phyloP scores from a whole-genome alignment of 306 rosid species.

The Carpinus viminea region DNA sequence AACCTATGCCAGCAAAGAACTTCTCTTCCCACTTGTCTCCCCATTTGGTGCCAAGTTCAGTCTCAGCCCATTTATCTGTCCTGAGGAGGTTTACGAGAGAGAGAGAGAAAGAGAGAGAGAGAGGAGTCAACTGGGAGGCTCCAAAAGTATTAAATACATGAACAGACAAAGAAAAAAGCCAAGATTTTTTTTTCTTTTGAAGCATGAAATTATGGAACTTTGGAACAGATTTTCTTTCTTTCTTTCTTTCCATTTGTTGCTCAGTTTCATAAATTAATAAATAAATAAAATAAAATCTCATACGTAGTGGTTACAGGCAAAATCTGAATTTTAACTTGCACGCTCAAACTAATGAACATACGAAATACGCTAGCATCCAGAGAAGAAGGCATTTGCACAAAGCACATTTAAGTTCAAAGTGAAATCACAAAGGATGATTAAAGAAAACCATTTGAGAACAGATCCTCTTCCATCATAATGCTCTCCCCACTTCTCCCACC shows the following conservation, averaged over 20 bases:
- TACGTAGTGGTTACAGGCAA: neutral
- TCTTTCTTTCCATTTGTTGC: neutral
- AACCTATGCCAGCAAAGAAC: slow-evolving; percentile 90
- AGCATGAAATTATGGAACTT: neutral
- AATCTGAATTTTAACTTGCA: neutral
- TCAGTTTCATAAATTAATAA: neutral
- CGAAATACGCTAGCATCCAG: neutral
- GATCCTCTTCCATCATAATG: slow-evolving; percentile 96
- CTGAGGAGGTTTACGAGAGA: slow-evolving; percentile 50
- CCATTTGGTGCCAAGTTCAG: slow-evolving; percentile 95
- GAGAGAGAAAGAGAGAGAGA: slow-evolving; percentile 16
- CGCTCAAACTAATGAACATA: neutral
- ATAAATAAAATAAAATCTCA: neutral
- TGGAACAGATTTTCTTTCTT: neutral
- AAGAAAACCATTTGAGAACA: slow-evolving; percentile 87
- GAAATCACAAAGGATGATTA: slow-evolving; percentile 21
- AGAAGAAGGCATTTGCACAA: slow-evolving; percentile 24
- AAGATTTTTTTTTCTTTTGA: neutral
- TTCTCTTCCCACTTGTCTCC: slow-evolving; percentile 99
- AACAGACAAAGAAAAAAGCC: neutral
- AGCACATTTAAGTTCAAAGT: slow-evolving; percentile 12
- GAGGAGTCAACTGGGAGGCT: slow-evolving; percentile 25
- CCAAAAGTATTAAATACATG: neutral
- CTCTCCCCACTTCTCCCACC: slow-evolving; percentile 99
- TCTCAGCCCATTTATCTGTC: slow-evolving; percentile 99